These are phyloP conservation scores for Myxozyma mucilagina DNA, from an alignment of 805 yeast genomes.

Conservation along the genomic window DNA sequence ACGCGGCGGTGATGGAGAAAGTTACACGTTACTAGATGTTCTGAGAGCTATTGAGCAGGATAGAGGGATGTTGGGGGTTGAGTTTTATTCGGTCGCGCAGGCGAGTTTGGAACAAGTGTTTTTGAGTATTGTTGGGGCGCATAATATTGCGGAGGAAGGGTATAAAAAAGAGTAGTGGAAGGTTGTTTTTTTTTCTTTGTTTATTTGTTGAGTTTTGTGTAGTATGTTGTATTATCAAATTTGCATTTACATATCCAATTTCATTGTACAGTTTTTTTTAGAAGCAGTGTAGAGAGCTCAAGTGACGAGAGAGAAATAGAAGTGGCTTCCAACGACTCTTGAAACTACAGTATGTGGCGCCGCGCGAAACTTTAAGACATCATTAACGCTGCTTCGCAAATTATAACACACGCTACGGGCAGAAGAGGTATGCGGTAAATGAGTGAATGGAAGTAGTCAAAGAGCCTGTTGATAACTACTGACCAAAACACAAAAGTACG, in stretches of 20 bases:
- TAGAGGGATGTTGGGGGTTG: constrained; percentile 25
- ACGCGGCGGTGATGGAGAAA: neutral
- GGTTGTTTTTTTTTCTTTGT: neutral
- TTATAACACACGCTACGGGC: too few species aligned
- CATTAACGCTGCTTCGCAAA: too few species aligned
- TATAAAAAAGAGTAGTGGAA: neutral
- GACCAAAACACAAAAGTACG: too few species aligned
- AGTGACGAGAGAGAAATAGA: neutral
- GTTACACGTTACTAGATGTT: constrained; percentile 21
- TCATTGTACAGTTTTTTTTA: neutral
- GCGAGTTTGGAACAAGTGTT: constrained; percentile 41
- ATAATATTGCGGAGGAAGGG: constrained; percentile 36
- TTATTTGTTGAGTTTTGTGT: neutral
- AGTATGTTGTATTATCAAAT: neutral
- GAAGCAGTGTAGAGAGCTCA: neutral
- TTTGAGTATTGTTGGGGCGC: constrained; percentile 37
- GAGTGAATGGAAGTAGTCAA: too few species aligned
- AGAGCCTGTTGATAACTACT: too few species aligned
- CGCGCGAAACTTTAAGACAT: too few species aligned
- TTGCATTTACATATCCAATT: neutral
- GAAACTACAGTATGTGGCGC: too few species aligned
- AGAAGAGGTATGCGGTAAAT: too few species aligned
- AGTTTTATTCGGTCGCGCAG: constrained; percentile 37
- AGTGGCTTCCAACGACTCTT: too few species aligned
- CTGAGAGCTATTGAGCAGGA: constrained; percentile 20